phyloP scores from a whole-genome alignment of 1,284 basidiomycete species.

The Thelephora terrestris region DNA sequence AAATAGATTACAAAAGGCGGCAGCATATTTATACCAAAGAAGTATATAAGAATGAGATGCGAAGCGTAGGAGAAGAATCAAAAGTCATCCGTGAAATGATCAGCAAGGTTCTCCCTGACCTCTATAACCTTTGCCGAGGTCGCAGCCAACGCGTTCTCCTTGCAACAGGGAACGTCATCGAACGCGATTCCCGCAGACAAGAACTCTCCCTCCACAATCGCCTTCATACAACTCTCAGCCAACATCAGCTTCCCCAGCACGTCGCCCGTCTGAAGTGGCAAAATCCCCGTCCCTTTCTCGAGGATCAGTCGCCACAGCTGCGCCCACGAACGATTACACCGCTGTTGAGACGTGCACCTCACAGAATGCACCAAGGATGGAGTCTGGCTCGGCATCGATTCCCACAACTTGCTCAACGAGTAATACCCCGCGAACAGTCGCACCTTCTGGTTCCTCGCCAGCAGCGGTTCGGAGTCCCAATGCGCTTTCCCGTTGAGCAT shows the following conservation, averaged over 20 bases:
- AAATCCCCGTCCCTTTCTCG: constrained; percentile 26
- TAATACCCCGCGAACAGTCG: constrained; percentile 34
- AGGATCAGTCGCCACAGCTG: constrained; percentile 30
- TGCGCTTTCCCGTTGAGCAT: constrained; percentile 29
- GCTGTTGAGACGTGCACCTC: constrained; percentile 30
- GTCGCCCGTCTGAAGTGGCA: constrained; percentile 28
- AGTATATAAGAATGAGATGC: not conserved
- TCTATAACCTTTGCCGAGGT: constrained; percentile 20
- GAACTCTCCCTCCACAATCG: constrained; percentile 30
- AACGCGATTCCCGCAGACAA: constrained; percentile 24
- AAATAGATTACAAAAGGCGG: too few species aligned
- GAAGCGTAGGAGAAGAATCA: constrained; percentile 7
- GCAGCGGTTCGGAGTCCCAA: constrained; percentile 29
- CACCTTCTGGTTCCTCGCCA: constrained; percentile 30
- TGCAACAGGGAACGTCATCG: constrained; percentile 29
- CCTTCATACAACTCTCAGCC: constrained; percentile 31
- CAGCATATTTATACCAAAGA: too few species aligned
- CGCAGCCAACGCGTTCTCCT: constrained; percentile 22
- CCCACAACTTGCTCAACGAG: constrained; percentile 31
- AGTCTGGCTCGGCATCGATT: constrained; percentile 27
- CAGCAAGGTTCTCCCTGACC: constrained; percentile 23
- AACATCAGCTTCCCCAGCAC: constrained; percentile 30
- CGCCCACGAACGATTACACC: constrained; percentile 32
- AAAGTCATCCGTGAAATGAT: constrained; percentile 25
- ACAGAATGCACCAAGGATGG: constrained; percentile 28